Conservation (phyloP, 2,329 filamentous ascomycete species). For the Stachybotrys echinatus region DNA sequence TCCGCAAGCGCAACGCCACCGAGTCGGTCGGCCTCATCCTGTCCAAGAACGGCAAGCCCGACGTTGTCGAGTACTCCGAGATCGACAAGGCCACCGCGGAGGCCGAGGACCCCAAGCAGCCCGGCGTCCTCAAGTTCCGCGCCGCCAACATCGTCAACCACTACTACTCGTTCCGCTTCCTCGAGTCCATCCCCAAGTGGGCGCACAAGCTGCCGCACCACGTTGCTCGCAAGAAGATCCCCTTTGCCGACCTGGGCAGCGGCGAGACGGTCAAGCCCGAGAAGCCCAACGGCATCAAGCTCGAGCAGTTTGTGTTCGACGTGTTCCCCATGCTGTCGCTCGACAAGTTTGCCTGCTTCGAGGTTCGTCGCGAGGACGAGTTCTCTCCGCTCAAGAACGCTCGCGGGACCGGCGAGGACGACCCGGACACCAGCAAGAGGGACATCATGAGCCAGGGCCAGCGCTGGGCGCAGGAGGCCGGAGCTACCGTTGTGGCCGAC, state of each 20-base stretch:
- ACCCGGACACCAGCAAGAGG: conserved; percentile 84
- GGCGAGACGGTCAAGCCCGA: conserved; percentile 83
- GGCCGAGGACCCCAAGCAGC: conserved; percentile 76
- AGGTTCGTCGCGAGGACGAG: conserved; percentile 94
- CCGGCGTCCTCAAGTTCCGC: conserved; percentile 84
- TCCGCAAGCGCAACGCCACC: conserved; percentile 93
- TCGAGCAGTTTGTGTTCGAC: conserved; percentile 99
- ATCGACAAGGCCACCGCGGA: conserved; percentile 87
- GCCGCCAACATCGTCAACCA: conserved; percentile 99
- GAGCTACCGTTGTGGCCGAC: conserved; percentile 65
- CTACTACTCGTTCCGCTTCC: conserved; percentile 94
- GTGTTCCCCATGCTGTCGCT: conserved; percentile 88
- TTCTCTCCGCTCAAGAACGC: conserved; percentile 96
- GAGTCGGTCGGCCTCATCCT: conserved; percentile 94
- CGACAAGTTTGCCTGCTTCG: conserved; percentile 88
- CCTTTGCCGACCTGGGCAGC: conserved; percentile 68
- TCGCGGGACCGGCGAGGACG: conserved; percentile 80
- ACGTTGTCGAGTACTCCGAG: conserved; percentile 98
- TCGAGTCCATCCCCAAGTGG: conserved; percentile 86
- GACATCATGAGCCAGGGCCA: conserved; percentile 89
- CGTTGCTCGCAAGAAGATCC: conserved; percentile 98
- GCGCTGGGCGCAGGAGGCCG: conserved; percentile 77
- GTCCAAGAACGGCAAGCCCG: conserved; percentile 90
- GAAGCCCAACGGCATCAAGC: conserved; percentile 96
- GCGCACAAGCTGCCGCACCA: conserved; percentile 85